phyloP scores from a whole-genome alignment of 768 basidiomycete species.

The Collybia nuda region DNA sequence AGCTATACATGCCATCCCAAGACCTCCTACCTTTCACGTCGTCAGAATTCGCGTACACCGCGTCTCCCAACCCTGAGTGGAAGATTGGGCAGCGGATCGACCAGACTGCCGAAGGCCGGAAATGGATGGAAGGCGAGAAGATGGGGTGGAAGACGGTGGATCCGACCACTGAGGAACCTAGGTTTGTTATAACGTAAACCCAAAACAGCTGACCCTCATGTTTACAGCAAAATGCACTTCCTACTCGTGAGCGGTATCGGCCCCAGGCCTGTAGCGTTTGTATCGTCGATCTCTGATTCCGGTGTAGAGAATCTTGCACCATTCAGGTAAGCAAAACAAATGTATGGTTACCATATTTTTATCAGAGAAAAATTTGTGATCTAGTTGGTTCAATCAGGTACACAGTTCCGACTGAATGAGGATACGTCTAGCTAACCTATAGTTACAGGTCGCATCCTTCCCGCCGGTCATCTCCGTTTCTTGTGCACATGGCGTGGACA shows the following conservation, averaged over 20 bases:
- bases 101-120: constrained; percentile 30
- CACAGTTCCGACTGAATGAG: neutral
- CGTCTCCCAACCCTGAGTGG: constrained; percentile 39
- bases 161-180: constrained; percentile 29
- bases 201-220: neutral
- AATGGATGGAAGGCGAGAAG: constrained; percentile 44
- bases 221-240: constrained; percentile 36
- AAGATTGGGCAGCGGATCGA: constrained; percentile 33
- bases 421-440: constrained; percentile 16
- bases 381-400: constrained; percentile 46
- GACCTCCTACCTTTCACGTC: neutral
- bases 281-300: constrained; percentile 53
- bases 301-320: constrained; percentile 63
- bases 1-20: no score
- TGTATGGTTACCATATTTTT: neutral
- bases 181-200: constrained; percentile 17
- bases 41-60: constrained; percentile 23
- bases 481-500: constrained; percentile 47
- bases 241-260: constrained; percentile 53
- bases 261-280: constrained; percentile 71
- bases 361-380: neutral
- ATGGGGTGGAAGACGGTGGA: constrained; percentile 38
- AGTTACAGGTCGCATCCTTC: constrained; percentile 48
- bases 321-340: constrained; percentile 36
- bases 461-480: constrained; percentile 68